Percentiles rank a stretch among this genome's conserved stretches.
phyloP scores from a whole-genome alignment of 305 asterid species.

The Ajuga reptans region DNA sequence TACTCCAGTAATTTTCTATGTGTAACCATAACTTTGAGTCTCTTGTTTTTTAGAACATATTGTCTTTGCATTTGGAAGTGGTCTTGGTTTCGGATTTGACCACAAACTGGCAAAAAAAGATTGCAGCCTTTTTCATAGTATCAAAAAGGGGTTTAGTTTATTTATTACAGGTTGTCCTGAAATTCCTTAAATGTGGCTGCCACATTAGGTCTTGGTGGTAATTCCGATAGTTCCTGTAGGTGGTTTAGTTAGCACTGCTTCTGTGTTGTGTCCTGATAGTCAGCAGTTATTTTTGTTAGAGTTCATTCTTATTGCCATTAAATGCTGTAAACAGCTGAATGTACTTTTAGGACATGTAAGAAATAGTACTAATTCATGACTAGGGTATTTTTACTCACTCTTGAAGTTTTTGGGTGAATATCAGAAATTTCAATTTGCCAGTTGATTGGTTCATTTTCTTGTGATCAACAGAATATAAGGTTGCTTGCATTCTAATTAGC shows the following conservation, averaged over 20 bases:
- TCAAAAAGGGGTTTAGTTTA: neutral
- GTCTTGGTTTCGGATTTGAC: neutral
- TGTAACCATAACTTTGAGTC: neutral
- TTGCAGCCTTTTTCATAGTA: neutral
- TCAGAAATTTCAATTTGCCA: neutral
- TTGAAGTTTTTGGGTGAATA: neutral
- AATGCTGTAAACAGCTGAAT: neutral
- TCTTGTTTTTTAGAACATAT: neutral
- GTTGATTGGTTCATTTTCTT: neutral
- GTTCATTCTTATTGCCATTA: neutral
- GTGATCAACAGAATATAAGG: neutral
- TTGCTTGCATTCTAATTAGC: constrained; percentile 8
- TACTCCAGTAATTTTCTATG: neutral
- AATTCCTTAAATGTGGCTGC: neutral
- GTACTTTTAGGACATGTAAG: neutral
- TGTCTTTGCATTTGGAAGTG: neutral
- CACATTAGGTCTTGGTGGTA: neutral
- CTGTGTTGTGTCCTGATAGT: neutral
- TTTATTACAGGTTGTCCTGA: neutral
- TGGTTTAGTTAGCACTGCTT: neutral
- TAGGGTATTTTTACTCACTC: neutral
- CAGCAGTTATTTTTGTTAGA: neutral
- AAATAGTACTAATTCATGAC: neutral
- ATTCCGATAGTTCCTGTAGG: neutral
- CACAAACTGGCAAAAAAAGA: neutral